These are phyloP conservation scores for Apiosordaria backusii DNA, from an alignment of 495 filamentous ascomycete species.

Conservation along the genomic window DNA sequence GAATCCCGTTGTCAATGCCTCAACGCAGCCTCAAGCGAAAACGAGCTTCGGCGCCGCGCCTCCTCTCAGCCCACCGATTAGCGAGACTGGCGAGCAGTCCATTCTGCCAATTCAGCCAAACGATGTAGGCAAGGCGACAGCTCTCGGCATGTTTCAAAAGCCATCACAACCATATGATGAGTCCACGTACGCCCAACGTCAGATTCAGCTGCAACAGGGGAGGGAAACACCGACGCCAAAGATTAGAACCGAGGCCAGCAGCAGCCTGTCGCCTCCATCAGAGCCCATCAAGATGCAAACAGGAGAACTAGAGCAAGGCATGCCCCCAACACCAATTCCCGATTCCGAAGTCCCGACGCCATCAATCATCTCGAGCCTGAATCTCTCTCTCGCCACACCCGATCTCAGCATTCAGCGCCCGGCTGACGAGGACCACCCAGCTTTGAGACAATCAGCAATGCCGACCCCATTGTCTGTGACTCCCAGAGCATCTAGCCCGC, in stretches of 20 bases:
- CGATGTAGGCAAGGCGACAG: slow-evolving; percentile 81
- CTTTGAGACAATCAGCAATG: slow-evolving; percentile 39
- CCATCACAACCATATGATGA: slow-evolving; percentile 75
- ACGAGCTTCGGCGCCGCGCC: slow-evolving; percentile 51
- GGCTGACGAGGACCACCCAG: slow-evolving; percentile 44
- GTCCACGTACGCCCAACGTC: slow-evolving; percentile 76
- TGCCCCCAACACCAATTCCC: slow-evolving; percentile 38
- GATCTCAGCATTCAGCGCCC: slow-evolving; percentile 38
- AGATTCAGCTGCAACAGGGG: slow-evolving; percentile 72
- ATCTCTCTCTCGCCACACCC: slow-evolving; percentile 13
- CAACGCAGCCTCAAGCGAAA: slow-evolving; percentile 36
- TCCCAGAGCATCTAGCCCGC: slow-evolving; percentile 25
- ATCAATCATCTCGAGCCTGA: slow-evolving; percentile 4
- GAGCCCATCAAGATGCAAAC: slow-evolving; percentile 19
- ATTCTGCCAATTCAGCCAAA: slow-evolving; percentile 65
- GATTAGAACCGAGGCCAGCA: slow-evolving; percentile 34
- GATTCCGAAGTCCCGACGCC: slow-evolving; percentile 27
- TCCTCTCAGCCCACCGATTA: slow-evolving; percentile 70
- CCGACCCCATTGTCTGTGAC: slow-evolving; percentile 35
- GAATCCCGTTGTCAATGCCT: slow-evolving; percentile 31
- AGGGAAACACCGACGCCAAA: slow-evolving; percentile 47
- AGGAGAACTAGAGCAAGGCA: slow-evolving; percentile 37
- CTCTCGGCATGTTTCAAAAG: slow-evolving; percentile 79
- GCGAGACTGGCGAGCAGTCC: slow-evolving; percentile 60
- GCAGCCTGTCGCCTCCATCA: slow-evolving; percentile 22